Percentiles rank a stretch among this genome's conserved stretches.
These are phyloP conservation scores for Scutellaria minor DNA, from an alignment of 257 asterid species.

Conservation along the genomic window DNA sequence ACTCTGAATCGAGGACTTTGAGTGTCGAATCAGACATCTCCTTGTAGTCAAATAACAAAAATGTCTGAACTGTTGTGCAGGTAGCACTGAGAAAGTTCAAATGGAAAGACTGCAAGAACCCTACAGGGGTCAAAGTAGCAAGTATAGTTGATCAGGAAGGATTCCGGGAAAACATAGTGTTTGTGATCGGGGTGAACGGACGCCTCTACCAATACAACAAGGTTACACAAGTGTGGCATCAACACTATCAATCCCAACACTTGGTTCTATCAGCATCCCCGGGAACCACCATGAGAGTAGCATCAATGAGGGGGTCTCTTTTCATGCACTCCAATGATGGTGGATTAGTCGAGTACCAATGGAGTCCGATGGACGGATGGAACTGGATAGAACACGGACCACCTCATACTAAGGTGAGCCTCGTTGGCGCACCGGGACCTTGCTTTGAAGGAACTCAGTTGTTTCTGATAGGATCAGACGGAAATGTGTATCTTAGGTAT, in stretches of 20 bases:
- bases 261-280: conserved; percentile 64
- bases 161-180: conserved; percentile 74
- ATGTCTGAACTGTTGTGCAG: conserved; percentile 40
- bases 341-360: conserved; percentile 73
- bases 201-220: conserved; percentile 85
- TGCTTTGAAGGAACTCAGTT: conserved; percentile 60
- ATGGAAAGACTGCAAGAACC: conserved; percentile 87
- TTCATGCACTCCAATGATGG: conserved; percentile 81
- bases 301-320: conserved; percentile 65
- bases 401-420: conserved; percentile 54
- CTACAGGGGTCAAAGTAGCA: conserved; percentile 59
- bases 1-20: no score
- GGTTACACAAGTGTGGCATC: conserved; percentile 76
- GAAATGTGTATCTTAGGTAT: conserved; percentile 67
- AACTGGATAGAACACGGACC: conserved; percentile 91
- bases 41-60: not conserved
- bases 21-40: no score
- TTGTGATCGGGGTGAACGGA: conserved; percentile 65
- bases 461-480: conserved; percentile 78
- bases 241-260: conserved; percentile 84
- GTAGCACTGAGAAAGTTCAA: conserved; percentile 80
- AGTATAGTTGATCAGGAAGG: conserved; percentile 80
- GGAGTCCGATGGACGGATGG: conserved; percentile 74
- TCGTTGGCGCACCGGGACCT: conserved; percentile 92
- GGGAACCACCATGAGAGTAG: conserved; percentile 66